Percentiles rank a stretch among this genome's conserved stretches.
These are phyloP conservation scores for Gleditsia sinensis DNA, from an alignment of 306 rosid species.

Conservation along the genomic window DNA sequence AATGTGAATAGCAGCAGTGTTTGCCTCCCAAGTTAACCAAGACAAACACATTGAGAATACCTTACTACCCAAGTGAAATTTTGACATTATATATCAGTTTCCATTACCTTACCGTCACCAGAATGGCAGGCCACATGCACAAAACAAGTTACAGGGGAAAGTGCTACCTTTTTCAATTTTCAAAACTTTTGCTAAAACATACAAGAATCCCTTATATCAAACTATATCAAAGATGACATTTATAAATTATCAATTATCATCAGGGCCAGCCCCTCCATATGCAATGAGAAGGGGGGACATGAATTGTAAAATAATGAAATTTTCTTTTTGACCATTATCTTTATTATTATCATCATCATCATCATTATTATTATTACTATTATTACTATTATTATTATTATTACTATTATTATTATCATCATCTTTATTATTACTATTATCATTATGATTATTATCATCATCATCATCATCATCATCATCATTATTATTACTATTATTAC, in stretches of 20 bases:
- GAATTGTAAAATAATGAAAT: neutral
- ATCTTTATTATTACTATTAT: no score
- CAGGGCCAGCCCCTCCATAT: neutral
- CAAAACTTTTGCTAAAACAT: neutral
- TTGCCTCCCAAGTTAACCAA: neutral
- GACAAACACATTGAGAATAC: conserved; percentile 6
- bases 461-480: no score
- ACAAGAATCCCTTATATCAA: conserved; percentile 5
- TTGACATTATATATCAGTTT: conserved; percentile 4
- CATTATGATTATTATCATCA: no score
- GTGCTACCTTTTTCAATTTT: neutral
- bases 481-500: no score
- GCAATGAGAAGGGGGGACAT: no score
- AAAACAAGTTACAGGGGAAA: neutral
- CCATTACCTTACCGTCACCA: neutral
- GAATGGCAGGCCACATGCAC: neutral
- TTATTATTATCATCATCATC: no score
- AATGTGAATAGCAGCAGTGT: neutral
- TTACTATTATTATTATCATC: no score
- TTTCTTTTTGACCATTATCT: neutral
- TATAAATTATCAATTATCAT: neutral
- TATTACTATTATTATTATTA: no score
- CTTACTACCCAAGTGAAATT: neutral
- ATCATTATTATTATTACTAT: no score
- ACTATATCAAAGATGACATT: neutral